Percentiles rank a stretch among this genome's conserved stretches.
Evolutionary conservation across 2,329 filamentous ascomycete genomes (phyloP).

Genomic region (Erysiphe neolycopersici): DNA sequence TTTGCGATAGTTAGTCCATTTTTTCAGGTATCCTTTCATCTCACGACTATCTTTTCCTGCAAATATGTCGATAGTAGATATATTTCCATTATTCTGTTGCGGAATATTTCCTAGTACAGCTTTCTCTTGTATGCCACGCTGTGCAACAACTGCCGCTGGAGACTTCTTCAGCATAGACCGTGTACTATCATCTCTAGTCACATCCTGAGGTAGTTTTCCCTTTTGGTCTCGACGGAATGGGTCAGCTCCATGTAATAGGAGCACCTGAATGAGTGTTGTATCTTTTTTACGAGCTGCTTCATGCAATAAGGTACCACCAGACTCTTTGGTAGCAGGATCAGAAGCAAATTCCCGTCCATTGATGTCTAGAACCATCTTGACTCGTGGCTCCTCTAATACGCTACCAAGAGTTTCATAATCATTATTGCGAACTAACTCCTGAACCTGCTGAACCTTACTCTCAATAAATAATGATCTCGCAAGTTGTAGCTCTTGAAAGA

Average conservation of each 20-base stretch:
- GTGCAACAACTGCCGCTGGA: conserved; percentile 77
- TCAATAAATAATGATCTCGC: conserved; percentile 77
- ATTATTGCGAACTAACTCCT: conserved; percentile 42
- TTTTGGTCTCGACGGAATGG: conserved; percentile 87
- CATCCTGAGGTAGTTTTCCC: conserved; percentile 83
- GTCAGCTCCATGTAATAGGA: conserved; percentile 83
- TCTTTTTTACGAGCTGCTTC: conserved; percentile 80
- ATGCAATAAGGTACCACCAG: conserved; percentile 78
- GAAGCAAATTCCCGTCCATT: conserved; percentile 76
- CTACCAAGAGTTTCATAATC: conserved; percentile 58
- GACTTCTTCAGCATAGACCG: conserved; percentile 77
- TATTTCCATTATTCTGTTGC: conserved; percentile 22
- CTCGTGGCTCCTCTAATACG: conserved; percentile 57
- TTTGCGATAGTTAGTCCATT: conserved; percentile 97
- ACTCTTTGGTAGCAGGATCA: conserved; percentile 47
- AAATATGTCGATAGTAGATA: conserved; percentile 29
- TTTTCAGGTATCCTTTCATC: conserved; percentile 97
- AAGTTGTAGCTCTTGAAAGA: conserved; percentile 84
- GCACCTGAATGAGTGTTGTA: conserved; percentile 60
- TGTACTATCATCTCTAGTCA: conserved; percentile 83
- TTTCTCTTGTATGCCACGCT: conserved; percentile 89
- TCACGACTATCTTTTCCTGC: conserved; percentile 72
- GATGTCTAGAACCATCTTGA: conserved; percentile 72
- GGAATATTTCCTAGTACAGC: conserved; percentile 62
- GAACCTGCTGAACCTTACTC: conserved; percentile 57